Base-by-base conservation (phyloP, 495 filamentous ascomycete species). In the Clavariopsis aquatica region DNA sequence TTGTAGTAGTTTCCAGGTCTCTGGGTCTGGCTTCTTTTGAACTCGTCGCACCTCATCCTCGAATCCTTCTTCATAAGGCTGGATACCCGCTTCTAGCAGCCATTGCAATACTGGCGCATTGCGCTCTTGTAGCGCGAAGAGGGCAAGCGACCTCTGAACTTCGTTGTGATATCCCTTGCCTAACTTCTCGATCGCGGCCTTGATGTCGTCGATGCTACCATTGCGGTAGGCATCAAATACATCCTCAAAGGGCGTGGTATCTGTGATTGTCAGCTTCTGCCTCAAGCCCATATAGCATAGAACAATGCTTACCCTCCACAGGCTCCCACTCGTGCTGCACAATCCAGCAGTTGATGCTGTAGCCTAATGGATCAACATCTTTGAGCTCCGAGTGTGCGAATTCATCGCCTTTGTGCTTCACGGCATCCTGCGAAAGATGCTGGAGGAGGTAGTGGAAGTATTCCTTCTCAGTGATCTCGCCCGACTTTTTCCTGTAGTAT, bases 381-480 rank as follows among this genome's bases (percentile, higher is more conserved):
- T 57, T 34, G 2, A 57, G 36, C 7, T 57, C 31, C 13, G 12
- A 4, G 10, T 29, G 54, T 22, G 20, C 36, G 26, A 1, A 26
- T 19, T 57, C 54, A 26, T 57, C 54, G 36, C 36, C 36, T 22
- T 57, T 57, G 36, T 57, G 54, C 29, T 45, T 10, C 2, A 45
- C 19, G 17, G 31, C 54, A 8, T 12, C 17, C 6, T 23, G 5
- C 3, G 19, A 22, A 13, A 57, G 31, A 45, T 57, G 54, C 20
- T 57, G 54, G 54, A 57, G 31, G 31, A 57, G n/a, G 54, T 41
- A 12, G 27, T 57, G 31, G 54, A 57, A 57, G 36, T 57, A 57
- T 23, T 57, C 31, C 23, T 41, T 31, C 36, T 41, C 29, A 1
- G 29, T 57, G 15, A 57, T 57, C 17, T 45, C 10, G 13, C 36